Percentiles rank a stretch among this genome's conserved stretches.
Conservation (phyloP, 192 early-diverging fungal species). For the Obelidium mucronatum region DNA sequence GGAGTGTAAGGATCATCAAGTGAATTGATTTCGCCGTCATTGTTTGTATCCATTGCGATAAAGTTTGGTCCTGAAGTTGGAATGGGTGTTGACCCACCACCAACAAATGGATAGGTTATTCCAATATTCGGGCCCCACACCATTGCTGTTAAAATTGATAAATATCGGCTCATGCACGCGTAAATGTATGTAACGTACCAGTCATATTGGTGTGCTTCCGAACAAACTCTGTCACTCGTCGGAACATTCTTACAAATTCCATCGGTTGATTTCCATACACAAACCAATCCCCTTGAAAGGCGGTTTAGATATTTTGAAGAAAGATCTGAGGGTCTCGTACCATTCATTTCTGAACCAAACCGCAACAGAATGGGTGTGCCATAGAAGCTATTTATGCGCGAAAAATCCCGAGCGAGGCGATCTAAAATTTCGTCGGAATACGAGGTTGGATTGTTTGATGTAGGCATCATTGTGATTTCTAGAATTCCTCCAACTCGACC, state of each 20-base stretch:
- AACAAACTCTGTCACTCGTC: conserved; percentile 37
- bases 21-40: conserved; percentile 47
- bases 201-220: conserved; percentile 47
- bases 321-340: not conserved
- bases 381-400: conserved; percentile 31
- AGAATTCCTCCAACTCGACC: conserved; percentile 39
- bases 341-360: conserved; percentile 59
- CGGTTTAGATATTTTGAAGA: not conserved
- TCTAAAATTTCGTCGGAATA: conserved; percentile 38
- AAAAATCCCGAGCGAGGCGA: conserved; percentile 26
- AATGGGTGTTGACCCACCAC: not conserved
- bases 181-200: conserved; percentile 37
- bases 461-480: conserved; percentile 40
- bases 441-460: conserved; percentile 15
- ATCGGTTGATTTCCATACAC: conserved; percentile 41
- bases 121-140: conserved; percentile 57
- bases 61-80: conserved; percentile 11
- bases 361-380: conserved; percentile 49
- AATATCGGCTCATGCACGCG: too few relatives aligned
- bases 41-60: conserved; percentile 52
- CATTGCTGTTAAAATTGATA: conserved; percentile 43
- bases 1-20: conserved; percentile 60
- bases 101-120: conserved; percentile 46
- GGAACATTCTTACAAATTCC: conserved; percentile 32
- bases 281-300: conserved; percentile 34